Evolutionary conservation across 169 alveolate genomes (phyloP).

Genomic region (Plasmodium billcollinsi): DNA sequence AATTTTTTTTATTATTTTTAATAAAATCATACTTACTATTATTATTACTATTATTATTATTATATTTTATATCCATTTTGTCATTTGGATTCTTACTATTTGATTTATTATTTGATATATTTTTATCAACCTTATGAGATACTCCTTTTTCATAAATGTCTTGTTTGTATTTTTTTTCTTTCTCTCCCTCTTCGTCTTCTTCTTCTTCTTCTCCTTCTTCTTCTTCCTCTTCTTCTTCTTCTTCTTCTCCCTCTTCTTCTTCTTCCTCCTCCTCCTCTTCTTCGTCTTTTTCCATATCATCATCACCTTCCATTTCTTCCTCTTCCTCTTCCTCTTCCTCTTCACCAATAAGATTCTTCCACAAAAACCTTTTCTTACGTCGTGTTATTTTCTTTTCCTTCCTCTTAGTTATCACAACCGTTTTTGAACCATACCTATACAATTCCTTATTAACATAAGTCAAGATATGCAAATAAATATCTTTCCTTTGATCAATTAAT

Average conservation of each 20-base stretch:
- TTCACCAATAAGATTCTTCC: slow-evolving; percentile 12
- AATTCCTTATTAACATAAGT: slow-evolving; percentile 53
- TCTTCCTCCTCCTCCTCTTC: slow-evolving; percentile 1
- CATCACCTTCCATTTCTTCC: neutral
- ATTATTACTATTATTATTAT: no score
- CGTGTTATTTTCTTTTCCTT: neutral
- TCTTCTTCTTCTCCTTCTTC: neutral
- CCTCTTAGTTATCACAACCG: slow-evolving; percentile 1
- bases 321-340: slow-evolving; percentile 10
- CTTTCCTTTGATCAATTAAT: slow-evolving; percentile 14
- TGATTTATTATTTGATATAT: no score
- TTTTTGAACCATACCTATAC: slow-evolving; percentile 34
- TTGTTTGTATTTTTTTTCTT: neutral
- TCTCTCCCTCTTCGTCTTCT: neutral
- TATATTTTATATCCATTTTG: no score
- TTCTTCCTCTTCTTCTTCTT: neutral
- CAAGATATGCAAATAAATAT: slow-evolving; percentile 48
- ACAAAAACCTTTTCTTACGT: slow-evolving; percentile 19
- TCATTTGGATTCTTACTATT: no score
- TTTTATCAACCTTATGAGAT: no score
- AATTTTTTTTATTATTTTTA: no score
- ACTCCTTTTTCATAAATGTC: neutral
- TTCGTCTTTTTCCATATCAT: slow-evolving; percentile 1
- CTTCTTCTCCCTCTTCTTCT: neutral
- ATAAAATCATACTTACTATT: no score